A percentile compares a stretch with the other conserved stretches of the same genome.
phyloP scores from a whole-genome alignment of 108 stramenopile species.

The Skeletonema menzelii region DNA sequence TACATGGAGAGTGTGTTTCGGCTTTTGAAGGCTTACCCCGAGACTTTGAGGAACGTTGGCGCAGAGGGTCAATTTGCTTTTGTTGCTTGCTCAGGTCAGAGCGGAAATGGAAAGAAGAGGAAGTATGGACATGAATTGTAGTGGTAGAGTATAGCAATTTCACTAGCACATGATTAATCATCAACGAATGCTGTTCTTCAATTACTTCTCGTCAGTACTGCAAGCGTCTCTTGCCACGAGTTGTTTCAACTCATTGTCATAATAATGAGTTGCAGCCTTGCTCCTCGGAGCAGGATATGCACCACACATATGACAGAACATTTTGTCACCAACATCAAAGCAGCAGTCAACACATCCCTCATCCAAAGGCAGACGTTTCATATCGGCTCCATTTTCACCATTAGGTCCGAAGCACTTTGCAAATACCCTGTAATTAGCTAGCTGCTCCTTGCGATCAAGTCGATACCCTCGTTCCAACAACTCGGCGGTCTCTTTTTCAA shows the following conservation, averaged over 20 bases:
- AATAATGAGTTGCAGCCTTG: slow-evolving; percentile 17
- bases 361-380: slow-evolving; percentile 26
- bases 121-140: neutral
- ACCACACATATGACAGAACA: slow-evolving; percentile 53
- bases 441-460: slow-evolving; percentile 36
- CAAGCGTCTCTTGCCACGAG: slow-evolving; percentile 8
- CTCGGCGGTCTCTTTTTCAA: slow-evolving; percentile 10
- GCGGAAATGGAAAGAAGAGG: neutral
- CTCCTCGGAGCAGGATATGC: slow-evolving; percentile 43
- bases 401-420: slow-evolving; percentile 26
- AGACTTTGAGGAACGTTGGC: neutral
- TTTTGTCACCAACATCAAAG: slow-evolving; percentile 52
- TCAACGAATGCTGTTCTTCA: too few species aligned
- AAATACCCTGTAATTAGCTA: slow-evolving; percentile 41
- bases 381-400: slow-evolving; percentile 26
- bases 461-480: slow-evolving; percentile 24
- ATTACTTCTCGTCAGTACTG: too few species aligned
- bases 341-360: slow-evolving; percentile 52
- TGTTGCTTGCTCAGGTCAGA: neutral
- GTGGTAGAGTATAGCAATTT: too few species aligned
- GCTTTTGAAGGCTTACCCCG: neutral
- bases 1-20: neutral
- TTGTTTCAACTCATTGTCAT: slow-evolving; percentile 9
- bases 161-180: too few species aligned
- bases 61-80: neutral